Evolutionary conservation across 23 red algal species (phyloP).

Genomic region (Gracilaria gracilis): DNA sequence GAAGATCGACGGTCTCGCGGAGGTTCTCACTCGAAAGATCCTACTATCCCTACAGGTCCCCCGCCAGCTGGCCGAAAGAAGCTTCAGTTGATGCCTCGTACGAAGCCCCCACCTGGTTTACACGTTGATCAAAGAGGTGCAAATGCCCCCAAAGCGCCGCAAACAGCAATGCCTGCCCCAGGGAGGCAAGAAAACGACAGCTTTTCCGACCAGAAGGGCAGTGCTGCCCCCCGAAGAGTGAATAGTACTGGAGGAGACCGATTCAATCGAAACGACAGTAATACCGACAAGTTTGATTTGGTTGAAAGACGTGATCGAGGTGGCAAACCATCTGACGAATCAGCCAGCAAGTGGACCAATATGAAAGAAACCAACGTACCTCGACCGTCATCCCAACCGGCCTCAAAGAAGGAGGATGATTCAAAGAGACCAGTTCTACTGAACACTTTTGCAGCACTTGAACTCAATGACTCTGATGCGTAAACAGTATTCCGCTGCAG

Average conservation of each 20-base stretch:
- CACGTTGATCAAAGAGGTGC: conserved; percentile 42
- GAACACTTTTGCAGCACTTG: conserved; percentile 62
- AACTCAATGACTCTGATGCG: conserved; percentile 51
- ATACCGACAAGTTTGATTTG: conserved; percentile 17
- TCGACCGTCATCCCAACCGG: not conserved
- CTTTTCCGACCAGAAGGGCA: not conserved
- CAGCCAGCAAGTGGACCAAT: conserved; percentile 24
- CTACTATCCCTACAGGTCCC: conserved; percentile 62
- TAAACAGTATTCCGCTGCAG: not conserved
- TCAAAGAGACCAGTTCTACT: conserved; percentile 48
- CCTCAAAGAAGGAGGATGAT: conserved; percentile 44
- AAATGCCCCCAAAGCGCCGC: not conserved
- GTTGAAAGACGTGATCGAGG: conserved; percentile 26
- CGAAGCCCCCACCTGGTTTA: conserved; percentile 58
- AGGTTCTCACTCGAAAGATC: conserved; percentile 43
- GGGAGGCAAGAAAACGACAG: conserved; percentile 21
- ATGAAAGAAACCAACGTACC: conserved; percentile 3
- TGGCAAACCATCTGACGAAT: not conserved
- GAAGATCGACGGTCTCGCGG: conserved; percentile 26
- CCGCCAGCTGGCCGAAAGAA: conserved; percentile 68
- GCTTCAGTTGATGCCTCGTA: conserved; percentile 64
- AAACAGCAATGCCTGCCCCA: conserved; percentile 9
- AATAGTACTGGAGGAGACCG: conserved; percentile 26
- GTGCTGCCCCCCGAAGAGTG: not conserved
- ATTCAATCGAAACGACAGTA: not conserved